phyloP scores from a whole-genome alignment of 768 basidiomycete genomes.

The Phlebiopsis gigantea region DNA sequence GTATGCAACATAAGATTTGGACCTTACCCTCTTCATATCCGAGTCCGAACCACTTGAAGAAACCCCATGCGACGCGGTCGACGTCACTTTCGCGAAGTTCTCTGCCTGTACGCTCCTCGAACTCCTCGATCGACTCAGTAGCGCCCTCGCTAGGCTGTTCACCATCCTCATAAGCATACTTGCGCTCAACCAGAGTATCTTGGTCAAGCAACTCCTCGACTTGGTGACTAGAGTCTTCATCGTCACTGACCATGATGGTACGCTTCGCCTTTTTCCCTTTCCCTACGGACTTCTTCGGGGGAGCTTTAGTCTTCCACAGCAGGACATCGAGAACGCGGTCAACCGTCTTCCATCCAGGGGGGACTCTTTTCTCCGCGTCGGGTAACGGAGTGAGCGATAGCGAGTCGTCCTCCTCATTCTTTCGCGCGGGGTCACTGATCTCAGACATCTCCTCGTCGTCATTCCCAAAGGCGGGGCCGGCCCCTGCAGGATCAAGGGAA shows the following conservation, averaged over 20 bases:
- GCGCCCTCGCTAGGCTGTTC: conserved; percentile 53
- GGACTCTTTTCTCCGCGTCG: conserved; percentile 73
- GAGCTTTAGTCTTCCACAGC: conserved; percentile 47
- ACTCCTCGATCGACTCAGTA: conserved; percentile 58
- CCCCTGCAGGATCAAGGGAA: conserved; percentile 24
- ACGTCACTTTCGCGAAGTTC: conserved; percentile 45
- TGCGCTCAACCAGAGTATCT: conserved; percentile 17
- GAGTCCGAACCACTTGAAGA: conserved; percentile 91
- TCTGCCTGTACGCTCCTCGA: conserved; percentile 42
- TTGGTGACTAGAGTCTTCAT: conserved; percentile 18
- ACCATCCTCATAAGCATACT: conserved; percentile 49
- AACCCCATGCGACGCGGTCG: conserved; percentile 68
- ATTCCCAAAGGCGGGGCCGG: conserved; percentile 35
- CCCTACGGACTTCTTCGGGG: conserved; percentile 17
- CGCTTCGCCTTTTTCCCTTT: conserved; percentile 24
- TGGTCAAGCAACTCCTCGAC: conserved; percentile 15
- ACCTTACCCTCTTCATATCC: conserved; percentile 87
- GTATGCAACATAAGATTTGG: background rate
- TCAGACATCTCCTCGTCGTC: conserved; percentile 29
- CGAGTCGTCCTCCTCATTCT: conserved; percentile 15
- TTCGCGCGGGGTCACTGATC: conserved; percentile 13
- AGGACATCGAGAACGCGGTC: conserved; percentile 86
- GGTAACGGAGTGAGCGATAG: conserved; percentile 38
- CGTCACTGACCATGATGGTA: conserved; percentile 23
- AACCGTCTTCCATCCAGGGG: conserved; percentile 79